Evolutionary conservation across 768 basidiomycete species (phyloP).

Genomic region (Rhodosporidiobolus odoratus): DNA sequence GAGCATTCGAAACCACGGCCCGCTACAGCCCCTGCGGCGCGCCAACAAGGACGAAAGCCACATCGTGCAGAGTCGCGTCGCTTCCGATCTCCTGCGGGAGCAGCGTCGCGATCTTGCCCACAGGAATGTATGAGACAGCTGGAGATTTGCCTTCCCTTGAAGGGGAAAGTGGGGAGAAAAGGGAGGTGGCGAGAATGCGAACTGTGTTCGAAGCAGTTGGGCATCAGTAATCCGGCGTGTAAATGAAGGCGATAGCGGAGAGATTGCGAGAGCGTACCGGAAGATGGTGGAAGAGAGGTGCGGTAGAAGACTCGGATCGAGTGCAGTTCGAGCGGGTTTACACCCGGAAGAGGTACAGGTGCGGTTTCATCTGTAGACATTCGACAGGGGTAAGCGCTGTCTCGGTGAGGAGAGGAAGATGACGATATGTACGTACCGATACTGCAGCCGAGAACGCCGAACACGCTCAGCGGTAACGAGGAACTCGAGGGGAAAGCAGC

Average conservation of each 20-base stretch:
- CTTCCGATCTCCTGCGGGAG: neutral
- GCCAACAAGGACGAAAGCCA: conserved; percentile 16
- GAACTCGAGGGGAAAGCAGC: neutral
- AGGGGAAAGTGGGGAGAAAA: neutral
- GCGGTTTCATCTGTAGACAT: neutral
- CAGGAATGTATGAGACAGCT: neutral
- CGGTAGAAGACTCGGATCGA: conserved; percentile 19
- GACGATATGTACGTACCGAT: neutral
- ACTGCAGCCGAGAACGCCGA: conserved; percentile 17
- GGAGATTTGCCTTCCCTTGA: neutral
- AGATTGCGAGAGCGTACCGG: conserved; percentile 3
- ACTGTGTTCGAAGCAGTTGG: neutral
- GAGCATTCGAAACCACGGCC: no score
- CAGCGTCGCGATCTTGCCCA: neutral
- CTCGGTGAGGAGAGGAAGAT: neutral
- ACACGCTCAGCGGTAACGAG: neutral
- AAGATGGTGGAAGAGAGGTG: neutral
- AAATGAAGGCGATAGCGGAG: neutral
- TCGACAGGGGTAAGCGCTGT: neutral
- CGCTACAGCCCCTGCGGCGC: neutral
- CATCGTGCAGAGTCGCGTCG: conserved; percentile 7
- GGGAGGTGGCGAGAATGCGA: neutral
- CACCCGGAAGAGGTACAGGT: neutral
- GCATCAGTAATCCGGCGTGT: neutral
- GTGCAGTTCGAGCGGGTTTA: neutral